These are phyloP conservation scores for Castanopsis chinensis DNA, from an alignment of 306 rosid genomes.

Conservation along the genomic window DNA sequence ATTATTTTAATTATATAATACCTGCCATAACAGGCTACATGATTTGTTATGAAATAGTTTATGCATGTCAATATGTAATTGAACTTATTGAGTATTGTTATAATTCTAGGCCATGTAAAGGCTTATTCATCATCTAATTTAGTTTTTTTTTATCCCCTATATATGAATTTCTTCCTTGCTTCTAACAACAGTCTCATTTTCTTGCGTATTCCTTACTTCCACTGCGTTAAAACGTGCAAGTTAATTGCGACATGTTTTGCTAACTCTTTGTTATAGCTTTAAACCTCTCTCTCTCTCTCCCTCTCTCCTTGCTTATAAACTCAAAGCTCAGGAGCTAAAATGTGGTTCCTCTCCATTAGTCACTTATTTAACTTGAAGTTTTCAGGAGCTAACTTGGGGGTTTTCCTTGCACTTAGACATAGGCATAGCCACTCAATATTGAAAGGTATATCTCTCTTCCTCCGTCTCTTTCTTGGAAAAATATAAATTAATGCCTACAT, in stretches of 20 bases:
- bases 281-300: background rate
- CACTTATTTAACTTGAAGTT: background rate
- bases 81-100: too few relatives aligned
- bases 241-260: background rate
- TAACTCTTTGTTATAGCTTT: background rate
- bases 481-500: too few relatives aligned
- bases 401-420: background rate
- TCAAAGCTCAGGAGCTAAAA: background rate
- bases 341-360: background rate
- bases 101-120: too few relatives aligned
- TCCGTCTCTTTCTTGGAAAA: background rate
- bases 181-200: too few relatives aligned
- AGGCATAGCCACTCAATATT: background rate
- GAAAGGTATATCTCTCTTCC: background rate
- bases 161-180: too few relatives aligned
- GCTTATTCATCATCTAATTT: too few relatives aligned
- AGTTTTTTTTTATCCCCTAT: too few relatives aligned
- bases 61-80: too few relatives aligned
- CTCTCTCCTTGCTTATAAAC: background rate
- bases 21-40: too few relatives aligned
- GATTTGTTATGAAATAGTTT: too few relatives aligned
- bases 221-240: slow-evolving; percentile 6
- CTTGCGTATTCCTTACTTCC: background rate
- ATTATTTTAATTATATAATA: too few relatives aligned
- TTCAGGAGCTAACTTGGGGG: background rate